phyloP scores from a whole-genome alignment of 805 yeast genomes.

The Candida coleopterorum region DNA sequence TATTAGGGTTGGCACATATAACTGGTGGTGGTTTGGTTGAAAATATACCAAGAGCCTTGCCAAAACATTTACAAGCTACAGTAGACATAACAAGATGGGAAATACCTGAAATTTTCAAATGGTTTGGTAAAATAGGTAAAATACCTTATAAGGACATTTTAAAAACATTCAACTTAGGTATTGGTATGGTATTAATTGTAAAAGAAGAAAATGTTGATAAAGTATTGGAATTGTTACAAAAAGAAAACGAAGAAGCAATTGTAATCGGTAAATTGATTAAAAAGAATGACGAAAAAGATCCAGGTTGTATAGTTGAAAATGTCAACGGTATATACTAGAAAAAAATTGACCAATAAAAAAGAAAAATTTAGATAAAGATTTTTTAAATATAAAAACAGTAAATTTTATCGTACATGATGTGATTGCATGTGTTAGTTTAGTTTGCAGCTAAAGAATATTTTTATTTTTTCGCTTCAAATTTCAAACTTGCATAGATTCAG shows the following conservation, averaged over 20 bases:
- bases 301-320: conserved; percentile 58
- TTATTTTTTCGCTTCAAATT: conserved; percentile 1
- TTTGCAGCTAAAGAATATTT: too few relatives aligned
- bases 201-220: conserved; percentile 58
- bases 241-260: conserved; percentile 66
- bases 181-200: conserved; percentile 93
- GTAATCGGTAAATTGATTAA: conserved; percentile 36
- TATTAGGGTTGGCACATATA: conserved; percentile 91
- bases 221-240: conserved; percentile 48
- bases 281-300: conserved; percentile 38
- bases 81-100: conserved; percentile 79
- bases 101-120: conserved; percentile 84
- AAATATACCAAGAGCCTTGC: conserved; percentile 93
- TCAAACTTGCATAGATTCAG: too few relatives aligned
- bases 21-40: conserved; percentile 99
- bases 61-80: conserved; percentile 70
- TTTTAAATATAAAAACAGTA: too few relatives aligned
- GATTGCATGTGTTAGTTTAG: conserved; percentile 4
- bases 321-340: conserved; percentile 28
- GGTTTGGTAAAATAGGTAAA: conserved; percentile 89
- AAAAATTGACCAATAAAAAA: too few relatives aligned
- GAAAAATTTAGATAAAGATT: too few relatives aligned
- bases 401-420: background rate
- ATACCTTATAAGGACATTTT: conserved; percentile 81
- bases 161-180: conserved; percentile 92